Base-by-base conservation (phyloP, 2,329 filamentous ascomycete genomes). In the Diaporthe sp. region DNA sequence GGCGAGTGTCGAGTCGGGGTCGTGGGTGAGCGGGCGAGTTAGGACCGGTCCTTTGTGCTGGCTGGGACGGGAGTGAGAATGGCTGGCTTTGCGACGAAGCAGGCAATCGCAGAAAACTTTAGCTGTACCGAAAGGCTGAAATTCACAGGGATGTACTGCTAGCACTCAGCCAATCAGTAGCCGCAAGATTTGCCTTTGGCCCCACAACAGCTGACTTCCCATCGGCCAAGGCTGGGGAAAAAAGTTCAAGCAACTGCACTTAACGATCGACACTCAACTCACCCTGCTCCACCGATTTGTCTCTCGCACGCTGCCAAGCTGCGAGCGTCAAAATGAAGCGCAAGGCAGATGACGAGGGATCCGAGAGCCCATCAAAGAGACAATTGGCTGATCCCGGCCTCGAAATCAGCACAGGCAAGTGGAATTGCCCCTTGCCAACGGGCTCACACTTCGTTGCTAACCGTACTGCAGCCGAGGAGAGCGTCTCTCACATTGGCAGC, bases 251-350 rank as follows among this genome's bases (percentile, higher is more conserved):
- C 28, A 42, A 22, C 19, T 44, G 46, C 46, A 65, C 22, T 53
- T 37, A 15, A 62, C 37, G 42, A 44, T 53, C 71, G 25, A 25
- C 58, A 10, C 51, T 51, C 59, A 44, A 73, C 22, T 55, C 46
- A 46, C 15, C 62, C 55, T 59, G 44, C 65, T 70, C 62, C 49
- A 74, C 55, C 17, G 28, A 12, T 31, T n/a, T 28, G 58, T 53
- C 51, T 62, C 59, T 42, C 46, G 51, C 51, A 69, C 28, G 49
- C 59, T 22, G 44, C 49, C 46, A 28, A 28, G 49, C 37, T 65
- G 46, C 25, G 53, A 46, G 37, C 57, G 39, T 46, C 58, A 77
- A 68, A 37, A 76, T 76, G 74, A 77, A 77, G 71, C 74, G 76
- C 49, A 69, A 76, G 65, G 71, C 58, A 39, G 59, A 51, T 12